Percentiles rank a stretch among this genome's conserved stretches.
These are phyloP conservation scores for Aulographum hederae DNA, from an alignment of 2,329 filamentous ascomycete species.

Conservation along the genomic window DNA sequence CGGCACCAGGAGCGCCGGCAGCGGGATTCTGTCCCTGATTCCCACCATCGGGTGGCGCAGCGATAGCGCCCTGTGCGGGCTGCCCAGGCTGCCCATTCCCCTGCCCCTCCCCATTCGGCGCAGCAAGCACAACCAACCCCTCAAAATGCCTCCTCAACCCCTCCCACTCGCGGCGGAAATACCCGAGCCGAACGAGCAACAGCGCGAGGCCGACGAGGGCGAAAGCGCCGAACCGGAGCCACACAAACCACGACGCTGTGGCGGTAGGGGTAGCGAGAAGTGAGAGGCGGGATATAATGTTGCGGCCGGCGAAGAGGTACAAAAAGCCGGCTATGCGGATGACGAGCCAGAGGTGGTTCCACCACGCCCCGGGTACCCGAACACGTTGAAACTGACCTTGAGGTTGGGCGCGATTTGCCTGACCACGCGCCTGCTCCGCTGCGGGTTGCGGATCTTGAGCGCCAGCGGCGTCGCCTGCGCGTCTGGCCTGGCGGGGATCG, in stretches of 20 bases:
- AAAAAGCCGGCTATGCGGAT: constrained; percentile 38
- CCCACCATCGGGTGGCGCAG: neutral
- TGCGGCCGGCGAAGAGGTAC: constrained; percentile 34
- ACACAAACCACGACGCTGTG: neutral
- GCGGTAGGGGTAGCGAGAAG: neutral
- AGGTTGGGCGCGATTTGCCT: neutral
- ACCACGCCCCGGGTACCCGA: constrained; percentile 21
- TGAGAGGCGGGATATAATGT: constrained; percentile 8
- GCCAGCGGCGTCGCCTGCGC: neutral
- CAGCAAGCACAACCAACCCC: constrained; percentile 14
- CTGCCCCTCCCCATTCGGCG: neutral
- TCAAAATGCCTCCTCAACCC: constrained; percentile 24
- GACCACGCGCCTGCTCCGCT: constrained; percentile 3
- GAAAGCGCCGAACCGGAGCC: constrained; percentile 18
- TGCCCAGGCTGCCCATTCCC: constrained; percentile 2
- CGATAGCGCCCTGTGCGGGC: neutral
- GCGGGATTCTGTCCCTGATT: neutral
- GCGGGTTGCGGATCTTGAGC: neutral
- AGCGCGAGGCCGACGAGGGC: constrained; percentile 11
- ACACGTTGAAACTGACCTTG: constrained; percentile 13
- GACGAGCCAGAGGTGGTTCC: constrained; percentile 39
- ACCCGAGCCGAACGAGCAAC: neutral
- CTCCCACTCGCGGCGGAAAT: constrained; percentile 8
- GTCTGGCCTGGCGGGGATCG: neutral
- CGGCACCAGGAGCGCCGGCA: neutral